phyloP scores from a whole-genome alignment of 169 alveolate genomes.

The Babesia bigemina region DNA sequence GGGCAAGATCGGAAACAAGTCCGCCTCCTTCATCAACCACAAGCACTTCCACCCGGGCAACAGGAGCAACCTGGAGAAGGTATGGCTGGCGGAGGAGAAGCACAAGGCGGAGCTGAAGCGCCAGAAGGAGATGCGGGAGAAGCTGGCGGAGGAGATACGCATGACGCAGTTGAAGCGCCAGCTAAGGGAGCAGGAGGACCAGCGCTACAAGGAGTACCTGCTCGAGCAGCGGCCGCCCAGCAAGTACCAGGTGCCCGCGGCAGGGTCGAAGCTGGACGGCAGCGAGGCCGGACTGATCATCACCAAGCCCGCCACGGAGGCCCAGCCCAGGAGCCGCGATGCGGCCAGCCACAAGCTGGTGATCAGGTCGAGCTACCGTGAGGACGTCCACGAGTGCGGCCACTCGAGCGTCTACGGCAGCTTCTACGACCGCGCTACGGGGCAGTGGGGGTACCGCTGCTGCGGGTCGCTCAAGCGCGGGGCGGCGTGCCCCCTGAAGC shows the following conservation, averaged over 20 bases:
- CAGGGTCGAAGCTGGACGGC: neutral
- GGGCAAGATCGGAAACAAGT: conserved; percentile 88
- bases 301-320: conserved; percentile 21
- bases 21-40: conserved; percentile 90
- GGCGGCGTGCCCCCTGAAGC: conserved; percentile 44
- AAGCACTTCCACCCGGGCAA: conserved; percentile 94
- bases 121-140: conserved; percentile 90
- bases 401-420: conserved; percentile 83
- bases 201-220: conserved; percentile 63
- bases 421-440: conserved; percentile 69
- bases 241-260: conserved; percentile 19
- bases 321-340: conserved; percentile 6
- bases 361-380: conserved; percentile 75
- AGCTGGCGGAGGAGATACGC: conserved; percentile 92
- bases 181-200: conserved; percentile 77
- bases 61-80: conserved; percentile 90
- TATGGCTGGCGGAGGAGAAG: conserved; percentile 96
- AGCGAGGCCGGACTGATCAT: conserved; percentile 45
- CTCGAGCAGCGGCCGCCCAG: conserved; percentile 47
- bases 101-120: conserved; percentile 87
- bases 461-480: conserved; percentile 68
- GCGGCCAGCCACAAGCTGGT: conserved; percentile 47
- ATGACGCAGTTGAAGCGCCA: conserved; percentile 88
- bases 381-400: conserved; percentile 73
- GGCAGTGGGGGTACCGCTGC: conserved; percentile 84